Conservation (phyloP, 257 asterid species). For the Oldenlandia corymbosa region DNA sequence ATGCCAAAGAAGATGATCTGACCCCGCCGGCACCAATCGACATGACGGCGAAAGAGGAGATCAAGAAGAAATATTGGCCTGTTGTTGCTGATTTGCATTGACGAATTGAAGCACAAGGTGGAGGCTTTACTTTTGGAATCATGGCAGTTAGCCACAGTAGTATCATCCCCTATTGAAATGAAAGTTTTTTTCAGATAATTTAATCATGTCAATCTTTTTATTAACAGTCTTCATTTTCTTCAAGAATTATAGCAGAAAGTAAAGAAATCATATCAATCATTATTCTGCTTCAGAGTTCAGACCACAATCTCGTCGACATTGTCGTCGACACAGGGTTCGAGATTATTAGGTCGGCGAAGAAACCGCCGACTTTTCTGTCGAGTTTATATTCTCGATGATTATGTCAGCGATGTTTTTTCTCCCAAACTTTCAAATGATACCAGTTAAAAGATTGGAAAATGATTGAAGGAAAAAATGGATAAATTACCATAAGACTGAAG, state of each 20-base stretch:
- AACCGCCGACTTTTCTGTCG: no score
- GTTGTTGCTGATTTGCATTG: constrained; percentile 35
- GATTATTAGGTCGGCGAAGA: no score
- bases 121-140: constrained; percentile 42
- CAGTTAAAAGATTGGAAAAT: no score
- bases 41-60: constrained; percentile 47
- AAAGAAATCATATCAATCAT: neutral
- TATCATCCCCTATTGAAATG: constrained; percentile 46
- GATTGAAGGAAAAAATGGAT: no score
- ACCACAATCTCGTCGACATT: no score
- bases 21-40: constrained; percentile 69
- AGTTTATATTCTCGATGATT: no score
- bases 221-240: neutral
- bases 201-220: neutral
- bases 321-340: no score
- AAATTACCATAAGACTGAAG: constrained; percentile 47
- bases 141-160: constrained; percentile 60
- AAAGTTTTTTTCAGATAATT: neutral
- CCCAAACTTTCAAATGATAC: no score
- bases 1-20: constrained; percentile 58
- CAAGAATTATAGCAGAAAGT: neutral
- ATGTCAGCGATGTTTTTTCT: no score
- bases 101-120: constrained; percentile 26
- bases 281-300: no score
- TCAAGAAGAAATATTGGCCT: constrained; percentile 32